Percentiles rank a stretch among this genome's conserved stretches.
Conservation (phyloP, 2,329 filamentous ascomycete genomes). For the Arthrinium phaeospermum region DNA sequence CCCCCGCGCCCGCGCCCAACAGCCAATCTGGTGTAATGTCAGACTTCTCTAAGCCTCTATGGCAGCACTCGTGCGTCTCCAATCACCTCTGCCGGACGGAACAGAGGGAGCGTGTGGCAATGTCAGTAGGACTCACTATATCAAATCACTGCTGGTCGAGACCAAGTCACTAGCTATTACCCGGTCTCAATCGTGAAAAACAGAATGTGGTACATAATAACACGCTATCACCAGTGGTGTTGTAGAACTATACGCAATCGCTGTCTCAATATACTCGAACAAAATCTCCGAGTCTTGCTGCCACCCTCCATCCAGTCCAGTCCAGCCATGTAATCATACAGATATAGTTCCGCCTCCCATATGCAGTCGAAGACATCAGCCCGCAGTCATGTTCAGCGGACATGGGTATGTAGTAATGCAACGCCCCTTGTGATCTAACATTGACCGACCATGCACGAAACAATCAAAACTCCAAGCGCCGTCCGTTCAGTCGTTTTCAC, state of each 20-base stretch:
- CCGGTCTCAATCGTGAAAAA: neutral
- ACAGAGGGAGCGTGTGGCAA: too few relatives aligned
- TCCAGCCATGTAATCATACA: slow-evolving; percentile 6
- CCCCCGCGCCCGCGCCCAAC: neutral
- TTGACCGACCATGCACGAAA: slow-evolving; percentile 11
- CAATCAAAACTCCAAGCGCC: slow-evolving; percentile 18
- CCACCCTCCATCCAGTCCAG: neutral
- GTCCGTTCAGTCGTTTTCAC: neutral
- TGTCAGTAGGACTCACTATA: too few relatives aligned
- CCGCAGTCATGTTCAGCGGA: slow-evolving; percentile 1
- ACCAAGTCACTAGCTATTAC: neutral
- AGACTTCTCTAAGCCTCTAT: too few relatives aligned
- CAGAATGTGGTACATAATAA: neutral
- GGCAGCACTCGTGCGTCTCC: too few relatives aligned
- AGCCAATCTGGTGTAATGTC: neutral
- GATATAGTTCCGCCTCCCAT: neutral
- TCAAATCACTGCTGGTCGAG: neutral
- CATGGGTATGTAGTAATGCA: slow-evolving; percentile 17
- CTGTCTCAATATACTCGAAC: neutral
- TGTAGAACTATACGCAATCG: neutral
- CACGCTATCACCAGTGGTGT: neutral
- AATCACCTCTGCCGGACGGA: too few relatives aligned
- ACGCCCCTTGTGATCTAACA: slow-evolving; percentile 8
- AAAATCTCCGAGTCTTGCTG: neutral
- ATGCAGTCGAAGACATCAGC: neutral